phyloP scores from a whole-genome alignment of 202 grass and related monocot species.

The Dendrocalamus latiflorus region DNA sequence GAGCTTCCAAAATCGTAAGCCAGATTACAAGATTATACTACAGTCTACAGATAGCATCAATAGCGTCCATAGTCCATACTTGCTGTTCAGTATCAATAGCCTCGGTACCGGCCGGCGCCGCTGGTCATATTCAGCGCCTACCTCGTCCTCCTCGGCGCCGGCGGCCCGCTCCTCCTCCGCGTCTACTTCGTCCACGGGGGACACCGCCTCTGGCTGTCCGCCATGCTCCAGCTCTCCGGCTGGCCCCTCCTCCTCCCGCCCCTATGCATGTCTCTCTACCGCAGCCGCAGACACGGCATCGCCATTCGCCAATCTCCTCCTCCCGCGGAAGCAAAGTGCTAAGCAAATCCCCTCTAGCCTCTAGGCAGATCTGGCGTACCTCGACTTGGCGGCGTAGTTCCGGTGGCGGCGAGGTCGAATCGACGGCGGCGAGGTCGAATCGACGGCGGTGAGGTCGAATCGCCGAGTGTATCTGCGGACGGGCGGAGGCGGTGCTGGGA shows the following conservation, averaged over 20 bases:
- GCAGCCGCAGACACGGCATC: slow-evolving; percentile 1
- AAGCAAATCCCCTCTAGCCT: no score
- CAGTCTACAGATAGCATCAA: background rate
- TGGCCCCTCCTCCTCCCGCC: slow-evolving; percentile 67
- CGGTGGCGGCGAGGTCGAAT: no score
- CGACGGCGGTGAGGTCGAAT: no score
- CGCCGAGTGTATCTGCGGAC: no score
- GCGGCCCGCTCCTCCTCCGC: slow-evolving; percentile 50
- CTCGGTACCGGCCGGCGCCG: background rate
- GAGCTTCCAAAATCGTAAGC: background rate
- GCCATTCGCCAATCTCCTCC: slow-evolving; percentile 10
- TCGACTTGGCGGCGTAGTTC: no score
- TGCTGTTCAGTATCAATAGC: background rate
- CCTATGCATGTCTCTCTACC: no score
- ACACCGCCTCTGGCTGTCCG: slow-evolving; percentile 55
- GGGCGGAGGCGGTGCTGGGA: no score
- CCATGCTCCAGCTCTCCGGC: slow-evolving; percentile 48
- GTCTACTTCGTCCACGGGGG: no score
- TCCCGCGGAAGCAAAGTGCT: no score
- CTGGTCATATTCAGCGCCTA: slow-evolving; percentile 43
- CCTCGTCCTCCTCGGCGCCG: slow-evolving; percentile 42
- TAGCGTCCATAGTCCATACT: background rate
- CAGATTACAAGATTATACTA: background rate
- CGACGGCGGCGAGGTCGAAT: no score
- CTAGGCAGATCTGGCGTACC: no score